phyloP scores from a whole-genome alignment of 1,284 basidiomycete species.

The Xanthoconium separans region DNA sequence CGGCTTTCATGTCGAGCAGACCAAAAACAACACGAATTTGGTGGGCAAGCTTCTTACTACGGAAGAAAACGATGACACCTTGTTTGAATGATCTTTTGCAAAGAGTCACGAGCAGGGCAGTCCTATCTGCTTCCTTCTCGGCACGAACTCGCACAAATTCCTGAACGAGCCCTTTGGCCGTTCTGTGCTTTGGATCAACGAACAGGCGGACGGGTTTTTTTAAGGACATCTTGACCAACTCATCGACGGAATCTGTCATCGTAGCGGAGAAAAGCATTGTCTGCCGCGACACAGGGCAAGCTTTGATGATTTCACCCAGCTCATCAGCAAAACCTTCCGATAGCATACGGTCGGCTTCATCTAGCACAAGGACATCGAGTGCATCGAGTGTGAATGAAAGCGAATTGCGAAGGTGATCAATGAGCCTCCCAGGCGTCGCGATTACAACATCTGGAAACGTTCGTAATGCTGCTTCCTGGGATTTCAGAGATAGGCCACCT shows the following conservation, averaged over 20 bases:
- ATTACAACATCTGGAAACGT: conserved; percentile 90
- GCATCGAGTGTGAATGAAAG: conserved; percentile 92
- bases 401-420: conserved; percentile 96
- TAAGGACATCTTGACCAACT: conserved; percentile 88
- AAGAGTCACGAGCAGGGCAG: conserved; percentile 79
- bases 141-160: conserved; percentile 92
- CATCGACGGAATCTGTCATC: conserved; percentile 95
- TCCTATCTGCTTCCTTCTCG: conserved; percentile 76
- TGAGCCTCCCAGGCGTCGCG: conserved; percentile 94
- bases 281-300: conserved; percentile 87
- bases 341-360: conserved; percentile 98
- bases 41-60: conserved; percentile 96
- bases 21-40: conserved; percentile 94
- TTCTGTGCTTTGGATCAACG: conserved; percentile 90
- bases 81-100: conserved; percentile 87
- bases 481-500: conserved; percentile 91
- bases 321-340: conserved; percentile 98
- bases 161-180: conserved; percentile 88
- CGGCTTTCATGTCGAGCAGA: conserved; percentile 83
- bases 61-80: conserved; percentile 89
- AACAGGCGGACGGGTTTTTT: conserved; percentile 92
- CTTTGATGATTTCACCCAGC: conserved; percentile 88
- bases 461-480: conserved; percentile 84
- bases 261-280: conserved; percentile 99
- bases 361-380: conserved; percentile 91